Conservation (phyloP, 192 early-diverging fungal species). For the Chytriomyces sp. region DNA sequence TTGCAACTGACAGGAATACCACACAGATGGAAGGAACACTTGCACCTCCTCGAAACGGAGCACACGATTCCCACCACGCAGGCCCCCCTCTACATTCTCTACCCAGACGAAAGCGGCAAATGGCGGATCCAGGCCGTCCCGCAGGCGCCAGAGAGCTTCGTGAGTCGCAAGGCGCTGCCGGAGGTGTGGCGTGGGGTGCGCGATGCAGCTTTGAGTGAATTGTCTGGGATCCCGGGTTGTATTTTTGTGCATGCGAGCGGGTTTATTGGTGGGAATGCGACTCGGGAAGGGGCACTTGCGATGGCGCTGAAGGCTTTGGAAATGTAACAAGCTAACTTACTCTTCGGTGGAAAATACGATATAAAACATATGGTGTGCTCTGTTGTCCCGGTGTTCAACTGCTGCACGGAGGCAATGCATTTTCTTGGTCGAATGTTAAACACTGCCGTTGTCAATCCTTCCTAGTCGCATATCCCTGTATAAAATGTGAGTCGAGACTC, state of each 20-base stretch:
- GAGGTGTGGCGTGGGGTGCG: conserved; percentile 73
- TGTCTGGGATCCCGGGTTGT: conserved; percentile 73
- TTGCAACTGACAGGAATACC: background rate
- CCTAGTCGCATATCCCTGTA: too few species aligned
- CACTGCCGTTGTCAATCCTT: too few species aligned
- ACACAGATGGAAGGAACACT: conserved; percentile 83
- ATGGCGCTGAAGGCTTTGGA: conserved; percentile 68
- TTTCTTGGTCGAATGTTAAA: too few species aligned
- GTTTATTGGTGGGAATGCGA: conserved; percentile 85
- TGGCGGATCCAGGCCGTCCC: conserved; percentile 80
- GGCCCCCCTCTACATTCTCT: conserved; percentile 72
- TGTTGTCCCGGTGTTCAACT: too few species aligned
- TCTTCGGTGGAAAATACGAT: too few species aligned
- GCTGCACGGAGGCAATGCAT: too few species aligned
- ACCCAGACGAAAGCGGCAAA: conserved; percentile 65
- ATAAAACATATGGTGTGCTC: too few species aligned
- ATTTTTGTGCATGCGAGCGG: conserved; percentile 88
- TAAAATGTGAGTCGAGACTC: too few species aligned
- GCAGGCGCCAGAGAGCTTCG: conserved; percentile 45
- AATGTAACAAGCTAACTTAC: too few species aligned
- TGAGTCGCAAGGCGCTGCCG: conserved; percentile 75
- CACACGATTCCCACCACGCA: conserved; percentile 28
- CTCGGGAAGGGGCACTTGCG: conserved; percentile 72
- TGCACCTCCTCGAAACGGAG: conserved; percentile 55
- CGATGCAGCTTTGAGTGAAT: conserved; percentile 79